Evolutionary conservation across 139 green algal genomes (phyloP).

Genomic region (Chlorella vulgaris): DNA sequence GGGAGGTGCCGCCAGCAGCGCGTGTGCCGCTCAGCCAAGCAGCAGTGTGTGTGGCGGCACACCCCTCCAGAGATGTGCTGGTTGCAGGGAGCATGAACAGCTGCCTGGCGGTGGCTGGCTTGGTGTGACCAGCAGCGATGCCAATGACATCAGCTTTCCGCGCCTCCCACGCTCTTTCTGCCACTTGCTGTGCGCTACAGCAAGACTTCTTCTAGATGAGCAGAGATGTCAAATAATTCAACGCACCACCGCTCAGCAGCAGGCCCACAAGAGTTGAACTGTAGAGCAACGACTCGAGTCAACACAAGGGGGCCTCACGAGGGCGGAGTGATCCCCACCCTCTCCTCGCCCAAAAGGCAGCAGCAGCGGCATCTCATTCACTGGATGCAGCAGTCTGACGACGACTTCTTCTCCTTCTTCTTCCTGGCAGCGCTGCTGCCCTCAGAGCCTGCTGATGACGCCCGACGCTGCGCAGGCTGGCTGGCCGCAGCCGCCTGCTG

Average conservation of each 20-base stretch:
- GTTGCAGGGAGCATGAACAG: slow-evolving; percentile 26
- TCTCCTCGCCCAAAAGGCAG: too few relatives aligned
- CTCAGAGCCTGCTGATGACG: background rate
- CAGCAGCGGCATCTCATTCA: slow-evolving; percentile 5
- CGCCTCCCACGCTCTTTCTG: too few relatives aligned
- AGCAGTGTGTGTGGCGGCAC: slow-evolving; percentile 22
- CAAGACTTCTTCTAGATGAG: too few relatives aligned
- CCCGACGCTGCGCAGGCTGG: slow-evolving; percentile 5
- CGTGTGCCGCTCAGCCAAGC: slow-evolving; percentile 26
- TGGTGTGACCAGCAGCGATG: background rate
- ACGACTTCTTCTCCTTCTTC: slow-evolving; percentile 41
- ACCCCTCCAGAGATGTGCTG: slow-evolving; percentile 5
- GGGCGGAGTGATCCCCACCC: too few relatives aligned
- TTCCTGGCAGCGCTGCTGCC: background rate
- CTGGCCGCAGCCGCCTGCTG: slow-evolving; percentile 5
- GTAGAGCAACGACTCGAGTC: too few relatives aligned
- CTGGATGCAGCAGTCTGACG: slow-evolving; percentile 23
- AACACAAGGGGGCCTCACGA: too few relatives aligned
- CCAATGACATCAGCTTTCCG: too few relatives aligned
- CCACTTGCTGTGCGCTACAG: too few relatives aligned
- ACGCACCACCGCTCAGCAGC: too few relatives aligned
- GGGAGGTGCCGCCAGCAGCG: background rate
- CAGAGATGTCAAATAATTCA: too few relatives aligned
- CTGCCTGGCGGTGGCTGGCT: slow-evolving; percentile 19
- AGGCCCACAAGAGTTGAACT: too few relatives aligned